Conservation (phyloP, 2,329 filamentous ascomycete species). For the Neonectria coccinea region DNA sequence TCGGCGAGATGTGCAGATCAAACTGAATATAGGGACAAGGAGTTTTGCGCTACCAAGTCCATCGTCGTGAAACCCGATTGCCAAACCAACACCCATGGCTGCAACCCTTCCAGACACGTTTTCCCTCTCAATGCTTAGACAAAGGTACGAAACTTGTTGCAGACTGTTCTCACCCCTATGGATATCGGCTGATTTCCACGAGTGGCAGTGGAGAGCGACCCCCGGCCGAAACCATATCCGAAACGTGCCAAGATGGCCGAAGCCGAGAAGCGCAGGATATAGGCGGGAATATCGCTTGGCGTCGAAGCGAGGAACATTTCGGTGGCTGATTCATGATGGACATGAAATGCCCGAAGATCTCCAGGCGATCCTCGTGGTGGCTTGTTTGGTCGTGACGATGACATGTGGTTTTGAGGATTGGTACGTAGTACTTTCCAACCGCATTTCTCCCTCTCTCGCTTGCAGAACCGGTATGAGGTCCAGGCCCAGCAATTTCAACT, state of each 20-base stretch:
- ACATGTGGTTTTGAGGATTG: background rate
- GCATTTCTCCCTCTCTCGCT: background rate
- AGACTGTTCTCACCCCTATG: constrained; percentile 2
- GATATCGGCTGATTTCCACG: constrained; percentile 19
- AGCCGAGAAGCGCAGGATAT: constrained; percentile 10
- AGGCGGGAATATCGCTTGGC: constrained; percentile 8
- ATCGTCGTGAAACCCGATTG: constrained; percentile 10
- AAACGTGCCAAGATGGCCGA: constrained; percentile 12
- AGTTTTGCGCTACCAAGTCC: background rate
- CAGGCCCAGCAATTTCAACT: background rate
- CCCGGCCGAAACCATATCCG: constrained; percentile 12
- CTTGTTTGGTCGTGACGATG: background rate
- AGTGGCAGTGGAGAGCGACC: constrained; percentile 4
- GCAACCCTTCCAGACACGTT: background rate
- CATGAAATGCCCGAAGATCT: constrained; percentile 16
- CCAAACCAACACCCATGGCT: background rate
- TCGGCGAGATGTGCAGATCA: constrained; percentile 13
- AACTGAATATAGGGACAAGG: background rate
- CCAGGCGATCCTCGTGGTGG: constrained; percentile 1
- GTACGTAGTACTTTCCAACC: background rate
- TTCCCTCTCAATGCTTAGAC: background rate
- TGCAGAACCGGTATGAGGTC: background rate
- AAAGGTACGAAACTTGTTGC: constrained; percentile 12
- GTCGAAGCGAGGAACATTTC: background rate
- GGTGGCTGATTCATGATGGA: constrained; percentile 10